Conservation (phyloP, 768 basidiomycete genomes). For the Pisolithus tinctorius region DNA sequence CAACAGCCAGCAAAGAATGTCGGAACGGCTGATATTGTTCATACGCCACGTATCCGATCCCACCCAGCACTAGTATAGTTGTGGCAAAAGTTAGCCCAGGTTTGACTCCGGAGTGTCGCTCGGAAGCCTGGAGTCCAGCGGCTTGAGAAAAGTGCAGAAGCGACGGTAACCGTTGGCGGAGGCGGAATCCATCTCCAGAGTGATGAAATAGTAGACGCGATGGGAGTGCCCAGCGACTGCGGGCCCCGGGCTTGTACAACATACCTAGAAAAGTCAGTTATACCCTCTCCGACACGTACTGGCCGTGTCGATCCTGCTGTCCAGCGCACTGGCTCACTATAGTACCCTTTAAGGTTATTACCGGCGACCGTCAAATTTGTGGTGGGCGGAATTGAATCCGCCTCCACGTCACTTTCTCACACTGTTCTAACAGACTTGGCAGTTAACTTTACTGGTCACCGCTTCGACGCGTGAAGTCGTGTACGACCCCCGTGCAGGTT, state of each 20-base stretch:
- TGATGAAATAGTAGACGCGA: background rate
- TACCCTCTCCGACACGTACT: too few species aligned
- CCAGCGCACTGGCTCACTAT: too few species aligned
- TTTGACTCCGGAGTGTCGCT: constrained; percentile 6
- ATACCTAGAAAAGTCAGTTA: background rate
- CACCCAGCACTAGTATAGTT: constrained; percentile 22
- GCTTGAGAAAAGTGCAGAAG: background rate
- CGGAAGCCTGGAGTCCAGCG: background rate
- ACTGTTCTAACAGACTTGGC: too few species aligned
- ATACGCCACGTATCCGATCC: constrained; percentile 44
- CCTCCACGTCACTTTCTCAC: too few species aligned
- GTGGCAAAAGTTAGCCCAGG: constrained; percentile 22
- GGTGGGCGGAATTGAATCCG: too few species aligned
- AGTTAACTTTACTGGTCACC: too few species aligned
- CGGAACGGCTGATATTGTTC: constrained; percentile 67
- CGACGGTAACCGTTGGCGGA: background rate
- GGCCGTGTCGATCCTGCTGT: too few species aligned
- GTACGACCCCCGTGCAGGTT: too few species aligned
- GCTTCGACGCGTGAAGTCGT: too few species aligned
- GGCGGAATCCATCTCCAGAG: background rate
- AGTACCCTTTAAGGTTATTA: too few species aligned
- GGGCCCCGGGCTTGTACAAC: background rate
- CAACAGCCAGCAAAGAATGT: constrained; percentile 63
- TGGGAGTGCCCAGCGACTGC: background rate
- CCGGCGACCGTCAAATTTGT: too few species aligned